Percentiles rank a stretch among this genome's conserved stretches.
These are phyloP conservation scores for Periconia sp. DNA, from an alignment of 2,329 filamentous ascomycete species.

Conservation along the genomic window DNA sequence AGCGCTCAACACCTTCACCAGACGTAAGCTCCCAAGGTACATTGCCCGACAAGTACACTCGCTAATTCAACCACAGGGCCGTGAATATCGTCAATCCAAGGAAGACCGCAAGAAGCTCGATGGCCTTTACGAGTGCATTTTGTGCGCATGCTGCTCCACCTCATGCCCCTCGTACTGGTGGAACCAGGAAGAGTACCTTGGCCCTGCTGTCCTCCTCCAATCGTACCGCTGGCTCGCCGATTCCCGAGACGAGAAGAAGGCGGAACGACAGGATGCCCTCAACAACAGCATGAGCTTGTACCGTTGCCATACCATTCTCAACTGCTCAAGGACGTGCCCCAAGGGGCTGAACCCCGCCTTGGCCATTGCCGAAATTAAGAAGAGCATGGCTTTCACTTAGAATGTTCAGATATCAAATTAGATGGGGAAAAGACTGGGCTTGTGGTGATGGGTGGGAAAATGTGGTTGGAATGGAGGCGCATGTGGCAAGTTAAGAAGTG, in stretches of 20 bases:
- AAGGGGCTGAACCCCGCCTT: slow-evolving; percentile 96
- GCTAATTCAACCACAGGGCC: slow-evolving; percentile 63
- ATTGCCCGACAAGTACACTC: not conserved
- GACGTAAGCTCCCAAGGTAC: slow-evolving; percentile 63
- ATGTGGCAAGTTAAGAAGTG: not conserved
- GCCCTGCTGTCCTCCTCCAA: slow-evolving; percentile 93
- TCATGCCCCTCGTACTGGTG: slow-evolving; percentile 99
- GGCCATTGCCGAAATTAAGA: slow-evolving; percentile 98
- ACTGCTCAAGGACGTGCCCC: slow-evolving; percentile 96
- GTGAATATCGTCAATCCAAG: slow-evolving; percentile 87
- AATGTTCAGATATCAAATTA: not conserved
- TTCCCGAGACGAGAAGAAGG: slow-evolving; percentile 86
- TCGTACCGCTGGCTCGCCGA: slow-evolving; percentile 98
- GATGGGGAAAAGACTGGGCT: not conserved
- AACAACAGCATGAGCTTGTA: slow-evolving; percentile 99
- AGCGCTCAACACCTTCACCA: slow-evolving; percentile 79
- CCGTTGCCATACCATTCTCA: slow-evolving; percentile 98
- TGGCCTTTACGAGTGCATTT: slow-evolving; percentile 97
- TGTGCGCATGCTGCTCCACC: slow-evolving; percentile 98
- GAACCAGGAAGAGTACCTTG: slow-evolving; percentile 98
- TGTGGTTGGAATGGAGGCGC: not conserved
- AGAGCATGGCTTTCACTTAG: slow-evolving; percentile 74
- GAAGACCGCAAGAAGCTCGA: slow-evolving; percentile 95
- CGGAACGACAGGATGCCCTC: slow-evolving; percentile 83
- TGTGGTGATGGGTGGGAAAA: not conserved